Base-by-base conservation (phyloP, 306 rosid genomes). In the Phaseolus lunatus region DNA sequence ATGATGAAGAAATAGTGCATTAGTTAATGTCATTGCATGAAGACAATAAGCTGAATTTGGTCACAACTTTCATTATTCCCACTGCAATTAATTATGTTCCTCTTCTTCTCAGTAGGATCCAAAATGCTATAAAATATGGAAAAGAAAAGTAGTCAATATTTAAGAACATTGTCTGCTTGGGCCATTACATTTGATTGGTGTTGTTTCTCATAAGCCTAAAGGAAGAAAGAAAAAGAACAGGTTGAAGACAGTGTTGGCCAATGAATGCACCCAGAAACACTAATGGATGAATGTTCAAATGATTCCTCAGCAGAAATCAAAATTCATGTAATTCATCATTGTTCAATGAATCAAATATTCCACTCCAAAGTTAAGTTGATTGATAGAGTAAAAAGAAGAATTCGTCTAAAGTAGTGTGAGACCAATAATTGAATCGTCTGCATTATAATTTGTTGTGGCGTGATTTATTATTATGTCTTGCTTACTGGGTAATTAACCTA, bases 1-100 rank as follows among this genome's bases (percentile, higher is more conserved):
- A 67, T 67, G 73, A 67, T 67, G 73, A 67, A 23, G 14, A 39
- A 43, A 67, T 22, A 39, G 12, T 39, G 3, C 5, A 19, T 13
- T 19, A 11, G 19, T 18, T 61, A 20, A 33, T 61, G 66, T 49
- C 57, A n/a, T 59, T 45, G 33, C 57, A 19, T 57, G 41, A 24
- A 65, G 64, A 24, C 70, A 80, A 33, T 66, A 31, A 57, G 22
- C 41, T 75, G 76, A 81, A 61, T 68, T 75, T 59, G 77, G 67
- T 81, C 78, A 49, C 61, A 16, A 14, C 27, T 14, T 68, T 75
- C 73, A 81, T 81, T 41, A 58, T 74, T 33, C 18, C 33, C 35
- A 56, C 29, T 19, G 7, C 18, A 3, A 59, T 20, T 7, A 53
- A 64, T 80, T 3, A 73, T 74, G 2, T 57, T 57, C 64, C 65